Base-by-base conservation (phyloP, 2,329 filamentous ascomycete species). In the Lachnellula occidentalis region DNA sequence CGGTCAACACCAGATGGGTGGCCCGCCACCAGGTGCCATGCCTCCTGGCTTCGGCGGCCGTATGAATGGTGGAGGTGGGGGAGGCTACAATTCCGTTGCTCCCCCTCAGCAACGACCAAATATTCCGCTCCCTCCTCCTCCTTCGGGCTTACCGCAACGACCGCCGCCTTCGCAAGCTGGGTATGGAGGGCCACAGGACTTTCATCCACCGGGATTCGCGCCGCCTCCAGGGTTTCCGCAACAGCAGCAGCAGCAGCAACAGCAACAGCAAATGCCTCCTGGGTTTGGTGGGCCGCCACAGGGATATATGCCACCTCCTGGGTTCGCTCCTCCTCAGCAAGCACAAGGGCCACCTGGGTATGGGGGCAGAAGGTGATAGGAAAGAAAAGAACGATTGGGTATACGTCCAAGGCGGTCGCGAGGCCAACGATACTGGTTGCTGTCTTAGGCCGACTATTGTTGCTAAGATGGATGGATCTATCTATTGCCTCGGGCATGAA, bases 81-180 rank as follows among this genome's bases (percentile, higher is more conserved):
- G 27, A 9, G 27, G 27, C 19, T 69, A 69, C 50, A 67, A 67
- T 51, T 50, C 60, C 14, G 67, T 66, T 15, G 67, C 69, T 12
- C 63, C 69, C n/a, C 66, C 67, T 22, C 66, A 65, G 22, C 63
- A 62, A 47, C 58, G 66, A 45, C 66, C 67, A 39, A 72, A 75
- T 53, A 76, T 82, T 31, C 78, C 85, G 14, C 78, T 81, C 14
- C 81, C 83, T 47, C 81, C 83, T 34, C 78, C 80, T 17, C 73
- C 70, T 52, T 73, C 77, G 1, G 74, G 74, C 1, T 59, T 77
- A 24, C 86, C 87, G 39, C 83, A 86, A 54, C 76, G 86, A 39
- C 87, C 87, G n/a, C 87, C 87, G 4, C 83, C 84, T 17, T 82
- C 78, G 15, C 82, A 86, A 64, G 83, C 75, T 48, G 84, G 83